These are phyloP conservation scores for Gypsophila paniculata DNA, from an alignment of 179 eudicot species.

Conservation along the genomic window DNA sequence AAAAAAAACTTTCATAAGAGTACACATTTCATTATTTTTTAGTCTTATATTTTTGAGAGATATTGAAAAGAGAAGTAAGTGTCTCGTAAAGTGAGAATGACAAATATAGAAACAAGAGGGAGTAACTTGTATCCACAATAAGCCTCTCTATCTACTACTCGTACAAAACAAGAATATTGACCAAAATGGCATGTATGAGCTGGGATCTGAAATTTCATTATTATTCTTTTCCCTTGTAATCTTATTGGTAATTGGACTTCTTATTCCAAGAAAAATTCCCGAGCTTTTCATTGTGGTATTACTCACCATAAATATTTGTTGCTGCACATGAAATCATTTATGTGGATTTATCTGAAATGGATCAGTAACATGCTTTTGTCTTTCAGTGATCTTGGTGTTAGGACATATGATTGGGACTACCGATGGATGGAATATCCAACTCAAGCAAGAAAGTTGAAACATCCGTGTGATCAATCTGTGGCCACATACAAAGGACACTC, in stretches of 20 bases:
- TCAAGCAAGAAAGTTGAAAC: slow-evolving; percentile 38
- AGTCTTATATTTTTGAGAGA: too few species aligned
- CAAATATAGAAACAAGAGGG: too few species aligned
- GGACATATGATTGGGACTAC: slow-evolving; percentile 63
- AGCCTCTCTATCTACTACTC: background rate
- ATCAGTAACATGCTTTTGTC: slow-evolving; percentile 9
- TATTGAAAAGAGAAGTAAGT: too few species aligned
- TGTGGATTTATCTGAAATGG: background rate
- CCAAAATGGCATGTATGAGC: background rate
- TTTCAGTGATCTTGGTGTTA: slow-evolving; percentile 34
- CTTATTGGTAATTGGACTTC: background rate
- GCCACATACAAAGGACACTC: slow-evolving; percentile 72
- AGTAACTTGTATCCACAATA: background rate
- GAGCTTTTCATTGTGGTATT: background rate
- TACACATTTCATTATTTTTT: too few species aligned
- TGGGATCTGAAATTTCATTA: background rate
- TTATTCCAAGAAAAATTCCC: background rate
- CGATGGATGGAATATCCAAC: slow-evolving; percentile 75
- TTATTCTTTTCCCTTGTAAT: background rate
- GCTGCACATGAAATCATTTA: background rate
- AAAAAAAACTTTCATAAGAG: too few species aligned
- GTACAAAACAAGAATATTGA: background rate
- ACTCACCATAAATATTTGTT: background rate
- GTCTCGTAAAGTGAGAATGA: too few species aligned
- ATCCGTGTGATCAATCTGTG: slow-evolving; percentile 64